Evolutionary conservation across 2,329 filamentous ascomycete genomes (phyloP).

Genomic region (Fusarium verrucosum): DNA sequence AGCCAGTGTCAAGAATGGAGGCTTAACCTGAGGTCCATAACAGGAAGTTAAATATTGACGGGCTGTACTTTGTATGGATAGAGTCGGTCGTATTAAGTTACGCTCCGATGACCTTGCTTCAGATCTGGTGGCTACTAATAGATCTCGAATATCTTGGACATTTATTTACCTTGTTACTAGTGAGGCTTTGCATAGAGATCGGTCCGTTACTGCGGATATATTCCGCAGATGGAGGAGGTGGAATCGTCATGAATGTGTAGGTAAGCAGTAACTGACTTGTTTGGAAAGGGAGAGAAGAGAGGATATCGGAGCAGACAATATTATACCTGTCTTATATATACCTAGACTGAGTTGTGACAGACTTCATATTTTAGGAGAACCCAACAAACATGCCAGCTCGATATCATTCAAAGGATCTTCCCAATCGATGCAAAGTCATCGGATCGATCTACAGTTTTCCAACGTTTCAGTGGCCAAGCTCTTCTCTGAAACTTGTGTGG

Average conservation of each 20-base stretch:
- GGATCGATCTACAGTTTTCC: neutral
- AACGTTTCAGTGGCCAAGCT: neutral
- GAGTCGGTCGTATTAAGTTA: constrained; percentile 8
- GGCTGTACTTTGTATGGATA: neutral
- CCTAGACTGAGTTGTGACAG: neutral
- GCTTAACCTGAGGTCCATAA: constrained; percentile 3
- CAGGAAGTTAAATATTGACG: neutral
- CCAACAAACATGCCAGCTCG: neutral
- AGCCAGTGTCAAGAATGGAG: constrained; percentile 17
- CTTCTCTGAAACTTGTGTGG: neutral
- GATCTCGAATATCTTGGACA: constrained; percentile 2
- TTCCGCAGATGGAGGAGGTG: neutral
- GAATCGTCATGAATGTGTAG: neutral
- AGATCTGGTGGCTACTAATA: constrained; percentile 23
- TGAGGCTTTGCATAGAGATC: neutral
- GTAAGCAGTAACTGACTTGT: neutral
- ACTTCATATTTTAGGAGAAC: neutral
- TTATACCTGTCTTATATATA: neutral
- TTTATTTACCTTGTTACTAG: neutral
- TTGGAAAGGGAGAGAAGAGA: neutral
- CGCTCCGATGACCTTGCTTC: constrained; percentile 6
- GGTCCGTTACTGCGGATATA: neutral
- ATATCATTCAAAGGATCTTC: neutral
- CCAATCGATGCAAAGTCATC: no score
- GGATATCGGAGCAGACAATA: neutral